Percentiles rank a stretch among this genome's conserved stretches.
Conservation (phyloP, 805 yeast genomes). For the Candida mattraensis region DNA sequence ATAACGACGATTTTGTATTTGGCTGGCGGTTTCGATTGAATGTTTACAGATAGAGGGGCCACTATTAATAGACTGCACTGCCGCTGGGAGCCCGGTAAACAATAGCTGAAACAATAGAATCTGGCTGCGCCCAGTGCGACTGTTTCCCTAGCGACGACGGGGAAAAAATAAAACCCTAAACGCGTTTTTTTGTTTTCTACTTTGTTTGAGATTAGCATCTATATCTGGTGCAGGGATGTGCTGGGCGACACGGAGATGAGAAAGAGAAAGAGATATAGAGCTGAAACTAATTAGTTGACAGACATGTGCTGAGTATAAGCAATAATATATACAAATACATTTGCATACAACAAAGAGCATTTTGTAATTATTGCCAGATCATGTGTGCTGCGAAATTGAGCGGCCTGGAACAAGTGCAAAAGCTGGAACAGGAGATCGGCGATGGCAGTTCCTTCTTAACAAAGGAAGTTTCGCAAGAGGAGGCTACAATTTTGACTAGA, state of each 20-base stretch:
- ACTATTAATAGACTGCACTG: slow-evolving; percentile 7
- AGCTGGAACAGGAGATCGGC: slow-evolving; percentile 9
- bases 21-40: slow-evolving; percentile 12
- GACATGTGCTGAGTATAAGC: no score
- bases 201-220: no score
- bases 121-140: neutral
- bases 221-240: no score
- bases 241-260: no score
- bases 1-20: neutral
- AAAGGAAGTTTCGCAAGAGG: slow-evolving; percentile 8
- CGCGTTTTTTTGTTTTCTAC: no score
- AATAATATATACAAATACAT: no score
- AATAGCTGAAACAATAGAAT: slow-evolving; percentile 1
- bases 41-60: slow-evolving; percentile 4
- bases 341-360: no score
- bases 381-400: slow-evolving; percentile 17
- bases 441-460: slow-evolving; percentile 5
- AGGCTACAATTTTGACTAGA: slow-evolving; percentile 11
- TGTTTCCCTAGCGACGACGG: neutral
- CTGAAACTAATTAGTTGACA: no score
- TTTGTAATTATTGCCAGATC: no score
- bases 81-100: slow-evolving; percentile 6
- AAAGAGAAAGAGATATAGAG: no score
- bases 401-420: slow-evolving; percentile 16
- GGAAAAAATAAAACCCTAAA: no score